These are phyloP conservation scores for Solidago caesia DNA, from an alignment of 129 eudicot genomes.

Conservation along the genomic window DNA sequence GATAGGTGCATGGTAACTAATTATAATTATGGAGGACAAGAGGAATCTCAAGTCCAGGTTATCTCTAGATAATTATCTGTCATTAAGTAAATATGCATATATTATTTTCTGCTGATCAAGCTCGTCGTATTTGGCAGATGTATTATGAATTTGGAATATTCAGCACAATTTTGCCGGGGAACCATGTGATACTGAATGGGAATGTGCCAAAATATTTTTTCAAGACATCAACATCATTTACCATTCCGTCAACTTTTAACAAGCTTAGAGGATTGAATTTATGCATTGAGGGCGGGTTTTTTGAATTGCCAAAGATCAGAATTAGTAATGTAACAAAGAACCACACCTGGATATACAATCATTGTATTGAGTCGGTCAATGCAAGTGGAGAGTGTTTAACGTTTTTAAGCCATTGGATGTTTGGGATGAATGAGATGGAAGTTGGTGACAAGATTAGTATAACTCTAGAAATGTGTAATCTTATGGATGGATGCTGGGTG, in stretches of 20 bases:
- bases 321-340: not conserved
- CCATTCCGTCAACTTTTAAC: slow-evolving; percentile 11
- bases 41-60: slow-evolving; percentile 15
- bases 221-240: slow-evolving; percentile 12
- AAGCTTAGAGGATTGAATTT: slow-evolving; percentile 14
- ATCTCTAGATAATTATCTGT: not conserved
- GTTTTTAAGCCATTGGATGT: slow-evolving; percentile 9
- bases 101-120: not conserved
- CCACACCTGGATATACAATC: not conserved
- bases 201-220: not conserved
- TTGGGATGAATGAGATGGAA: slow-evolving; percentile 1
- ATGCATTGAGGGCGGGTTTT: not conserved
- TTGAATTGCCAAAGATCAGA: not conserved
- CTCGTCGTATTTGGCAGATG: slow-evolving; percentile 12
- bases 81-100: not conserved
- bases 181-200: not conserved
- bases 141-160: slow-evolving; percentile 24
- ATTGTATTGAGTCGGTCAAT: not conserved
- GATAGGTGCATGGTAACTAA: not conserved
- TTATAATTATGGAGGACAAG: not conserved
- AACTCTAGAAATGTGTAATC: not conserved
- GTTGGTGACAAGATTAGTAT: not conserved
- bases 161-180: slow-evolving; percentile 11
- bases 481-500: not conserved
- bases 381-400: not conserved